Evolutionary conservation across 2,329 filamentous ascomycete species (phyloP), one percentile per base, ranked within the genome.

Genomic region (Colletotrichum agaves): DNA sequence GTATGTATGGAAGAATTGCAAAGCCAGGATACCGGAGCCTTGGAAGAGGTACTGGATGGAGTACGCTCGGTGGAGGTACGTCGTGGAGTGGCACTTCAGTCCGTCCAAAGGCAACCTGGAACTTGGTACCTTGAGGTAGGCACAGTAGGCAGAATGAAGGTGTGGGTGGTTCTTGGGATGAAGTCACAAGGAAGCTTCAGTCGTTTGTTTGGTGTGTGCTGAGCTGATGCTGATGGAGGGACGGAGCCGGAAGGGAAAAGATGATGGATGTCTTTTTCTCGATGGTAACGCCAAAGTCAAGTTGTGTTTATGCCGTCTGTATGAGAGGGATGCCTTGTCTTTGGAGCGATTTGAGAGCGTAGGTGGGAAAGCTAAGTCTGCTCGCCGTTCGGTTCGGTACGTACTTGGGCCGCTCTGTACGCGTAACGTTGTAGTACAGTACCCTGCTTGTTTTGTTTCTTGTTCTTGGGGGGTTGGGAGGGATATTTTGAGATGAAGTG

Each of bases 241-340:
- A 64, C 64, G 46, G 61, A 67, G 60, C 46, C 46, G 64, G 64
- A 58, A 66, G 23, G 64, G 35, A 47, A 37, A 21, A n/a, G 57
- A 60, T 39, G 57, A 13, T 21, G 44, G 57, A 41, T 21, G 33
- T 44, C 43, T 33, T 50, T 61, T 27, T 41, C 3, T 47, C 7
- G 35, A 37, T 37, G 35, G 19, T 47, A 47, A 19, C 11, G 17
- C 11, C 2, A 21, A 19, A 47, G 44, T 37, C 3, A 7, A 56
- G 37, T 31, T 47, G 27, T 27, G 27, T 39, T 17, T 59, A 31
- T 49, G 56, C 31, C n/a, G 56, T 39, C 17, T 11, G 31, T 37
- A 46, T 53, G 50, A 21, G 37, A 21, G 46, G 46, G 46, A 61
- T 50, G 50, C 46, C 58, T 35, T 61, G 58, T 46, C 39, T 35